Evolutionary conservation across 352 stramenopile species (phyloP), one percentile per base, ranked within the genome.

Genomic region (Globisporangium cystogenes): DNA sequence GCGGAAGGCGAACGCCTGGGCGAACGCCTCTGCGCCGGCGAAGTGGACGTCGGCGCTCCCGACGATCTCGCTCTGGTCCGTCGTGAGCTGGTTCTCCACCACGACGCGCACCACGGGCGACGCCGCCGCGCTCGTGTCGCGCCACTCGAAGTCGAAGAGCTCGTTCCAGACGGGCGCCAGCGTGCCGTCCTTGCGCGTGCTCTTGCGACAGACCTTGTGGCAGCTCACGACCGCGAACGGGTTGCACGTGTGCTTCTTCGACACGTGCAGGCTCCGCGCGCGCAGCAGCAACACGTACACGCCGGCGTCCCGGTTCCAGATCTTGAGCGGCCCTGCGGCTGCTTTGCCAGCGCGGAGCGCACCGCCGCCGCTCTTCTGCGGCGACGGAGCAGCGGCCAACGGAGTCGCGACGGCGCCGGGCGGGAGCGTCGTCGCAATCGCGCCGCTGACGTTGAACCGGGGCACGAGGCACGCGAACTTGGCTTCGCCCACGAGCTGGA

Each of bases 111-210:
- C 54, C 0, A 53, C 48, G 0, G 55, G 53, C 2, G 59, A 16
- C 11, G 70, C 59, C 2, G 59, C n/a, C 11, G 70, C 59, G 1
- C 48, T 59, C 2, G 55, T 44, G 27, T 53, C 47, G 37, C 59
- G 47, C 75, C 71, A 85, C 48, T 85, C 80, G 57, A 90, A 90
- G 55, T 90, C 80, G 27, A 90, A 87, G 2, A 88, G 48, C 39
- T 90, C 80, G 55, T 90, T 88, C 80, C 80, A 90, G 24, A 85
- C 72, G 0, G 80, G 80, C 1, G 70, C 57, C 23, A 81, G 79
- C 16, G 73, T 76, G 5, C 73, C 80, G 31, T 90, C 80, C 47
- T 83, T 88, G 1, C 80, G 75, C 6, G 75, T 82, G 50, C 79
- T 90, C 51, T 81, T 81, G 15, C 85, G 64, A 8, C 83, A 70